Conservation (phyloP, 2,329 filamentous ascomycete genomes). For the Fusarium lateritium region DNA sequence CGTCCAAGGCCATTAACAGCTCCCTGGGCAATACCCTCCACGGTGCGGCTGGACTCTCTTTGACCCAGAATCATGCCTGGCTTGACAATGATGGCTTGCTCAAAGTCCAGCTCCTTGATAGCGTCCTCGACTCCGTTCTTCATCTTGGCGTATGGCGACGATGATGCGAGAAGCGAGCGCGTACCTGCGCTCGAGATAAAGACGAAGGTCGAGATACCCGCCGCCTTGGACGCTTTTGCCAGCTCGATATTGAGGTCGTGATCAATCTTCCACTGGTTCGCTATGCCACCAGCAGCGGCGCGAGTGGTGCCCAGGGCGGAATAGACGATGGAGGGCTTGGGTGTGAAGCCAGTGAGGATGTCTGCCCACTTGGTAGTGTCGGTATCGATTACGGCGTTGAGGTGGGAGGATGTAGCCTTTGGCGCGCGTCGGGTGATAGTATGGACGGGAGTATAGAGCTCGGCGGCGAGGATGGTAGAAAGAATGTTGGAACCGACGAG, state of each 20-base stretch:
- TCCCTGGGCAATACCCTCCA: slow-evolving; percentile 70
- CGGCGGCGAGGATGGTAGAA: slow-evolving; percentile 69
- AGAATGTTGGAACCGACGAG: slow-evolving; percentile 83
- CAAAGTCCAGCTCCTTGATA: slow-evolving; percentile 80
- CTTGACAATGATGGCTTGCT: slow-evolving; percentile 79
- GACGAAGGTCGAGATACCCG: slow-evolving; percentile 81
- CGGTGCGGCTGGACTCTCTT: slow-evolving; percentile 72
- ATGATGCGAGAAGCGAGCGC: slow-evolving; percentile 56
- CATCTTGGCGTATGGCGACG: slow-evolving; percentile 76
- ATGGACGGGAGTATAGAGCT: slow-evolving; percentile 67
- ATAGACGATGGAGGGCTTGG: slow-evolving; percentile 76
- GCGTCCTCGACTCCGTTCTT: slow-evolving; percentile 90
- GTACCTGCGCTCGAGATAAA: slow-evolving; percentile 76
- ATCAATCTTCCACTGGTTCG: slow-evolving; percentile 89
- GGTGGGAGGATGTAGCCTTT: slow-evolving; percentile 68
- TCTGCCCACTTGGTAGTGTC: slow-evolving; percentile 79
- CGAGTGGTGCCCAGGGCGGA: slow-evolving; percentile 87
- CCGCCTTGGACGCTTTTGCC: slow-evolving; percentile 79
- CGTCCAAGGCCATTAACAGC: slow-evolving; percentile 70
- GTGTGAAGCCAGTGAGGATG: slow-evolving; percentile 68
- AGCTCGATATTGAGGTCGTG: slow-evolving; percentile 87
- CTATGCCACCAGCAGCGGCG: slow-evolving; percentile 80
- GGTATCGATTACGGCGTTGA: slow-evolving; percentile 72
- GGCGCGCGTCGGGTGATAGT: slow-evolving; percentile 79
- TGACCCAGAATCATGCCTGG: slow-evolving; percentile 84